These are phyloP conservation scores for Calocera viscosa DNA, from an alignment of 768 basidiomycete genomes.

Conservation along the genomic window DNA sequence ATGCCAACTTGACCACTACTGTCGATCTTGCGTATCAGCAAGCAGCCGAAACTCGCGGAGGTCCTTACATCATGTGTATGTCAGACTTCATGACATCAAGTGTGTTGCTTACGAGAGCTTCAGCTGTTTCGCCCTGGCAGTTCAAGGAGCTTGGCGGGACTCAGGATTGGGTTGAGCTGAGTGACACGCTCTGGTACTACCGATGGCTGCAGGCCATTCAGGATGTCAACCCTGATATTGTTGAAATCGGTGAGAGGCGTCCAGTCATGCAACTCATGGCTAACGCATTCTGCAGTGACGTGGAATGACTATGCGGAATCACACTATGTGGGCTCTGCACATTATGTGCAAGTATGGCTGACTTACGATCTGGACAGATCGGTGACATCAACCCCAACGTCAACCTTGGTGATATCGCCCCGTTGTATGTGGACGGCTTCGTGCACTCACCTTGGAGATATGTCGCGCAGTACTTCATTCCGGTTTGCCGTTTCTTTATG, in stretches of 20 bases:
- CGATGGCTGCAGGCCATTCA: conserved; percentile 12
- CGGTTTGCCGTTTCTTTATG: neutral
- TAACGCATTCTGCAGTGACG: too few relatives aligned
- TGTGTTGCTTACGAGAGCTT: too few relatives aligned
- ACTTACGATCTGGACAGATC: neutral
- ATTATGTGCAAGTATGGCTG: neutral
- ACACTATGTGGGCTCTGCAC: neutral
- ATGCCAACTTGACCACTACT: conserved; percentile 9
- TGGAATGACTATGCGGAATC: conserved; percentile 10
- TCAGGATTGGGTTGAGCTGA: conserved; percentile 11
- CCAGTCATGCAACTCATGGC: neutral
- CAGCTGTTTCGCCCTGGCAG: conserved; percentile 13
- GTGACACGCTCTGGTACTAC: conserved; percentile 12
- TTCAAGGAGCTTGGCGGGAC: conserved; percentile 14
- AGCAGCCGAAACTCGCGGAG: neutral
- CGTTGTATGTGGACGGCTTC: conserved; percentile 9
- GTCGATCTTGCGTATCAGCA: conserved; percentile 10
- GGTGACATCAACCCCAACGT: conserved; percentile 7
- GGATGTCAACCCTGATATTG: conserved; percentile 15
- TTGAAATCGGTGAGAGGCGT: conserved; percentile 4
- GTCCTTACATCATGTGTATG: conserved; percentile 13
- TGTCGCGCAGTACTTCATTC: conserved; percentile 10
- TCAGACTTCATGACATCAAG: neutral
- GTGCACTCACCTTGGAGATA: conserved; percentile 9
- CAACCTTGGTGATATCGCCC: neutral